Base-by-base conservation (phyloP, 2,329 filamentous ascomycete species). In the Ramularia endophylla region DNA sequence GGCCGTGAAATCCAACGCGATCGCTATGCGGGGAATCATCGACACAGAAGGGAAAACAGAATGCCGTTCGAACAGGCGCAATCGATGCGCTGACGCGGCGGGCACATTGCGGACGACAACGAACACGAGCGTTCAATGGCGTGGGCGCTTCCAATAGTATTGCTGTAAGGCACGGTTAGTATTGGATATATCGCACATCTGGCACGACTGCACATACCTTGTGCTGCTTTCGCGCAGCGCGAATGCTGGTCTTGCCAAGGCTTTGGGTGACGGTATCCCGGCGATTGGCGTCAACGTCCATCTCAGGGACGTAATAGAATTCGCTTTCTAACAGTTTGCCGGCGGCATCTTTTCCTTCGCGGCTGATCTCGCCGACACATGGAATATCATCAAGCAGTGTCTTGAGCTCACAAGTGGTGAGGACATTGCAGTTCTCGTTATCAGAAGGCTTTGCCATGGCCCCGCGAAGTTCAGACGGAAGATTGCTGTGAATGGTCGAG, bases 311-410 rank as follows among this genome's bases (percentile, higher is more conserved):
- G 59, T 98, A 98, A 67, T 97, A 97, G 64, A 94, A 97, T 64
- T 98, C 89, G 70, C 86, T 94, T 72, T 98, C 90, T 1, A 98
- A 76, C 5, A 83, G 70, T 69, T 95, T 92, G 53, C 92, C 92
- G 0, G 92, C 90, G 4, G 92, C 92, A 61, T 98, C 92, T 65
- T 97, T 98, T 60, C 92, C 92, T 62, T 90, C 83, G 28, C 92
- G 83, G 38, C 77, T 74, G 55, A 98, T 95, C 63, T 92, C 83
- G 34, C 92, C 92, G 49, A 97, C 81, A 60, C 87, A 95, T 7
- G 76, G 65, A 5, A 86, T 85, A 17, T 72, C 70, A 59, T 88
- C 83, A 31, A 97, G 77, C 43, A 94, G 74, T 33, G 68, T 71
- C 46, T 82, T 81, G 38, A 97, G 75, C 30, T 80, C 76, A 2